phyloP scores from a whole-genome alignment of 2,329 filamentous ascomycete genomes.

The Claviceps sorghi region DNA sequence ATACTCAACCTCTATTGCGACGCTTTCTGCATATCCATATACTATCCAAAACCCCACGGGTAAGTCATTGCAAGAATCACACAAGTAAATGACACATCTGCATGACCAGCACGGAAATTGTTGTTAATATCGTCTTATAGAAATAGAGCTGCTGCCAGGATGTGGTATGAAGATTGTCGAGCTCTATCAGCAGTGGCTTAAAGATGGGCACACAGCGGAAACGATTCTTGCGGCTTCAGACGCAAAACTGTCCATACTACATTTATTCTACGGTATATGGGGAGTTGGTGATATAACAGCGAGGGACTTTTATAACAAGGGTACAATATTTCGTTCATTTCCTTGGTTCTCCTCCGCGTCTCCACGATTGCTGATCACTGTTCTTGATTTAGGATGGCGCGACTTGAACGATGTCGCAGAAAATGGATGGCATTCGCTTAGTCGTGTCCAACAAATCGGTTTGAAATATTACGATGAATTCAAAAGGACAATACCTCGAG shows the following conservation, averaged over 20 bases:
- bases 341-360: no score
- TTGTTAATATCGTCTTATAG: constrained; percentile 15
- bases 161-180: constrained; percentile 68
- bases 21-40: constrained; percentile 66
- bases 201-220: constrained; percentile 45
- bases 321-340: constrained; percentile 9
- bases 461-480: constrained; percentile 91
- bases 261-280: constrained; percentile 73
- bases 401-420: constrained; percentile 79
- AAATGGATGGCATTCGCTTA: constrained; percentile 60
- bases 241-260: constrained; percentile 46
- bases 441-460: constrained; percentile 79
- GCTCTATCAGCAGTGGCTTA: constrained; percentile 61
- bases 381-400: constrained; percentile 44
- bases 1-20: constrained; percentile 75
- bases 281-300: constrained; percentile 78
- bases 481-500: constrained; percentile 50
- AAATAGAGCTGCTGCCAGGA: constrained; percentile 51
- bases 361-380: background rate
- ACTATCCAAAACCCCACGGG: constrained; percentile 25
- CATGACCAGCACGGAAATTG: background rate
- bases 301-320: constrained; percentile 61
- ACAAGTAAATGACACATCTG: no score
- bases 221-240: constrained; percentile 50
- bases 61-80: constrained; percentile 12